Evolutionary conservation across 2,329 filamentous ascomycete genomes (phyloP).

Genomic region (Ophiosphaerella korrae): DNA sequence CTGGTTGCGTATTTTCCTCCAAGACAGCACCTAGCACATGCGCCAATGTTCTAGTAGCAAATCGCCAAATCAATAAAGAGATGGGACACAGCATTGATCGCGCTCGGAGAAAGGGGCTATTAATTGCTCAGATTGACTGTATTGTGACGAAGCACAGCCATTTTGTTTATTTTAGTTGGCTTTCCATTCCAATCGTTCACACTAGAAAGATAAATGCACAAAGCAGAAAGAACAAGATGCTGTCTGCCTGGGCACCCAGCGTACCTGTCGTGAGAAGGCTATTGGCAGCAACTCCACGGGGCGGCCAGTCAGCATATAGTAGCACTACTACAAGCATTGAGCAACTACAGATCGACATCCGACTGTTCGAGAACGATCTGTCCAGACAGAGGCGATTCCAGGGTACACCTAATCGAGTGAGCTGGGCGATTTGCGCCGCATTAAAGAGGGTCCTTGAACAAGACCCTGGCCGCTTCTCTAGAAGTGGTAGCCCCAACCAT

Average conservation of each 20-base stretch:
- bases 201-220: conserved; percentile 13
- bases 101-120: conserved; percentile 18
- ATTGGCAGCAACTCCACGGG: not conserved
- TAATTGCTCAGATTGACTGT: conserved; percentile 36
- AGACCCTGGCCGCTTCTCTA: conserved; percentile 20
- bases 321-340: conserved; percentile 24
- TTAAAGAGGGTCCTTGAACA: conserved; percentile 36
- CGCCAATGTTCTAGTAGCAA: conserved; percentile 36
- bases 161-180: conserved; percentile 40
- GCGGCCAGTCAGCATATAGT: not conserved
- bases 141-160: conserved; percentile 28
- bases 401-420: conserved; percentile 28
- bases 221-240: conserved; percentile 2
- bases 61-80: conserved; percentile 37
- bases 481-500: conserved; percentile 8
- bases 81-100: conserved; percentile 28
- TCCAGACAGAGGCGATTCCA: conserved; percentile 22
- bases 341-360: conserved; percentile 38
- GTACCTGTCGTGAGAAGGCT: conserved; percentile 10
- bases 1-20: conserved; percentile 32
- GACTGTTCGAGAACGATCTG: conserved; percentile 28
- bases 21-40: conserved; percentile 31
- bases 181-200: conserved; percentile 34
- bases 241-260: conserved; percentile 24
- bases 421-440: conserved; percentile 44